Evolutionary conservation across 1,139 yeast species (phyloP).

Genomic region (Scheffersomyces illinoinensis): DNA sequence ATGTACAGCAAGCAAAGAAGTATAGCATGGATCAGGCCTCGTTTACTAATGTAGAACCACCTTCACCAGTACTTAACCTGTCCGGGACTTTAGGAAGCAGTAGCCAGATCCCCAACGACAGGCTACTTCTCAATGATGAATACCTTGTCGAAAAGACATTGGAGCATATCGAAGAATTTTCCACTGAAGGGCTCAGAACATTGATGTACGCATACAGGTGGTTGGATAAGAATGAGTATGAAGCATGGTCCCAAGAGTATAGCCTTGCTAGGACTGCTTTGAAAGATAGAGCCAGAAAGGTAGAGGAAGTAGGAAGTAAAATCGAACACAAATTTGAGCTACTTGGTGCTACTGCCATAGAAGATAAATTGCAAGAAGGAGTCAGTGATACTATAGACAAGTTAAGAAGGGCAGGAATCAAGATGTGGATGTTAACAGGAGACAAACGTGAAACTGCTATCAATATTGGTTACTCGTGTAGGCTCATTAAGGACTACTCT

Average conservation of each 20-base stretch:
- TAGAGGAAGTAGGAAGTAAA: constrained; percentile 71
- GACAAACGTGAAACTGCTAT: constrained; percentile 98
- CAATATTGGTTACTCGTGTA: constrained; percentile 93
- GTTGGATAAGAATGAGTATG: constrained; percentile 60
- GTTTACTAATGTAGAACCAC: background rate
- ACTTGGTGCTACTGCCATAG: constrained; percentile 94
- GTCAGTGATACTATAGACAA: constrained; percentile 94
- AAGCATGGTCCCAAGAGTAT: constrained; percentile 65
- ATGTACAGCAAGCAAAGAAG: constrained; percentile 57
- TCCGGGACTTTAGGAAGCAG: background rate
- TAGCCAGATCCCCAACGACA: constrained; percentile 56
- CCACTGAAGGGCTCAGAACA: constrained; percentile 93
- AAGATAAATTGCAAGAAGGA: constrained; percentile 94
- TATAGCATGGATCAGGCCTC: constrained; percentile 40
- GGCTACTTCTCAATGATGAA: constrained; percentile 69
- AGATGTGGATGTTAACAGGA: constrained; percentile 98
- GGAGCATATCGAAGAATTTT: constrained; percentile 89
- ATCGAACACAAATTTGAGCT: constrained; percentile 69
- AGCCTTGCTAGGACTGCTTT: constrained; percentile 78
- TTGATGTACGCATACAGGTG: constrained; percentile 79
- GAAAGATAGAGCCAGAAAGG: constrained; percentile 60
- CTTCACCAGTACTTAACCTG: constrained; percentile 9
- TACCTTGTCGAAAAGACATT: constrained; percentile 80
- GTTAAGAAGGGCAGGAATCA: constrained; percentile 88
- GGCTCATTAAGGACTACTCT: constrained; percentile 88